Base-by-base conservation (phyloP, 1,284 basidiomycete species). In the Papiliotrema laurentii region DNA sequence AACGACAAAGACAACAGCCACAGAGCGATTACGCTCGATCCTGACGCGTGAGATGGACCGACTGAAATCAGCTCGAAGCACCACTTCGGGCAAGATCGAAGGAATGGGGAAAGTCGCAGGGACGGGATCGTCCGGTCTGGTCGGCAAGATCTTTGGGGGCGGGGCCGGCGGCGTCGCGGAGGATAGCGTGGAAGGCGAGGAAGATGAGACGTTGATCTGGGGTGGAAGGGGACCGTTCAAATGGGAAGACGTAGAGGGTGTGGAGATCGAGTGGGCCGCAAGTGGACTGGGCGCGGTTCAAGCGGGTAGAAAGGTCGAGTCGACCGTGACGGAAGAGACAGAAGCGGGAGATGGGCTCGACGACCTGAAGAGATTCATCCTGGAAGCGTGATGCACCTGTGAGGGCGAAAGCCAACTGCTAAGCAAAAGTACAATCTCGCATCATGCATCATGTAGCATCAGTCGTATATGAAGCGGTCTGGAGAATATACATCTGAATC, bases 191-290 rank as follows among this genome's bases (percentile, higher is more conserved):
- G 58, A 54, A 31, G 45, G 26, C n/a, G 58, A 49, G 11, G 63
- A 63, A 38, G 64, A 66, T 50, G 64, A 72, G 56, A 57, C 59
- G 43, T 45, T 68, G 49, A 51, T 67, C 3, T 72, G 69, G 69
- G 69, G 69, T 27, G 64, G 63, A 7, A 63, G 57, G 27, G 70
- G 68, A 0, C 25, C 53, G 7, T 74, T 68, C 47, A 59, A 49
- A 40, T 74, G 69, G 68, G 61, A 69, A 45, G 69, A 72, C 49
- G 55, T 74, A 5, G 72, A 72, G 43, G 72, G 71, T 7, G 64
- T 74, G 14, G 67, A 72, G 35, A 51, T 72, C 6, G 54, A 53
- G 40, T 72, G 65, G 59, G 70, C 36, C 0, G 59, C 56, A 3
- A 61, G 51, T 35, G 65, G 53, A 5, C 37, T 72, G 34, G 68